These are phyloP conservation scores for Periconia sp. DNA, from an alignment of 2,329 filamentous ascomycete species.

Conservation along the genomic window DNA sequence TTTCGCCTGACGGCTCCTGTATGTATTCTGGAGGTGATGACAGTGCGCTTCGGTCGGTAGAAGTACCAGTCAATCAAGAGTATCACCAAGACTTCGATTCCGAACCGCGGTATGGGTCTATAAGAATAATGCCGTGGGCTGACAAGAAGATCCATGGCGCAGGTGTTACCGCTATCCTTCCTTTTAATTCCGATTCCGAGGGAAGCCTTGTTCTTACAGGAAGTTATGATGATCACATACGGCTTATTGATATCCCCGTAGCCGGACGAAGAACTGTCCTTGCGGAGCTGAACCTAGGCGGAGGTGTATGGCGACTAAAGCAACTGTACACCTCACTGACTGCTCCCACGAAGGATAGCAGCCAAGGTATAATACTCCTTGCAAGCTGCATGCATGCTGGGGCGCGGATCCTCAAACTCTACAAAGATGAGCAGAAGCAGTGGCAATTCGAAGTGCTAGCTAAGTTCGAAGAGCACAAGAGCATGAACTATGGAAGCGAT, in stretches of 20 bases:
- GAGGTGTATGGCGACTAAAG: slow-evolving; percentile 88
- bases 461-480: slow-evolving; percentile 83
- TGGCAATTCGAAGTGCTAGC: slow-evolving; percentile 71
- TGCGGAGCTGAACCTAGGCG: slow-evolving; percentile 70
- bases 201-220: slow-evolving; percentile 74
- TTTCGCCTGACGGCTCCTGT: slow-evolving; percentile 53
- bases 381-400: slow-evolving; percentile 96
- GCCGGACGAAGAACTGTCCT: slow-evolving; percentile 59
- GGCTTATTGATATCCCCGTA: slow-evolving; percentile 62
- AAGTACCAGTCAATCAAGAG: slow-evolving; percentile 16
- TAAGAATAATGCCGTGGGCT: slow-evolving; percentile 42
- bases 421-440: slow-evolving; percentile 27
- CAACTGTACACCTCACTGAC: slow-evolving; percentile 51
- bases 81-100: slow-evolving; percentile 6
- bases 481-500: slow-evolving; percentile 94
- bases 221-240: slow-evolving; percentile 86
- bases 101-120: slow-evolving; percentile 10
- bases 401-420: slow-evolving; percentile 65
- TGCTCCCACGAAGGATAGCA: slow-evolving; percentile 19
- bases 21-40: slow-evolving; percentile 80
- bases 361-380: slow-evolving; percentile 48
- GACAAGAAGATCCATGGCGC: slow-evolving; percentile 72
- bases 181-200: slow-evolving; percentile 59
- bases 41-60: slow-evolving; percentile 59
- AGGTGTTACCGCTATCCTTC: slow-evolving; percentile 86